Evolutionary conservation across 2,329 filamentous ascomycete genomes (phyloP).

Genomic region (Fusarium xyrophilum): DNA sequence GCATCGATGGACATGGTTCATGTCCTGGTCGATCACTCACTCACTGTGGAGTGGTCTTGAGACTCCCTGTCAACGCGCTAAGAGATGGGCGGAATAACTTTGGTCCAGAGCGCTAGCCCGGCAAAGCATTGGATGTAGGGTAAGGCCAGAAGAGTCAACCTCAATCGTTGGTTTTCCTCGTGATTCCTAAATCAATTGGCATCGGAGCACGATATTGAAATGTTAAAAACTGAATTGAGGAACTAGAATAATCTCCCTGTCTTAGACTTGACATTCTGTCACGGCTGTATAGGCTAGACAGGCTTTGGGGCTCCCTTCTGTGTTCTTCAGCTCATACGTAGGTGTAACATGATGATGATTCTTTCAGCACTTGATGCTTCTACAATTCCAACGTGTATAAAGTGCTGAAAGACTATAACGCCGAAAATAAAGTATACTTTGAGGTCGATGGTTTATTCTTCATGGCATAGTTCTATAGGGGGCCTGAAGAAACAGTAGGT

Average conservation of each 20-base stretch:
- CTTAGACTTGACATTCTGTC: fast-evolving
- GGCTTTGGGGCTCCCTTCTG: fast-evolving
- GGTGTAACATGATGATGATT: too few relatives aligned
- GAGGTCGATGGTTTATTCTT: background rate
- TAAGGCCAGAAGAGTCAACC: background rate
- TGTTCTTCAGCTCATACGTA: fast-evolving
- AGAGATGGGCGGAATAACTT: background rate
- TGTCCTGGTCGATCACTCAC: background rate
- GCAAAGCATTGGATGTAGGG: background rate
- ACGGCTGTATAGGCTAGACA: background rate
- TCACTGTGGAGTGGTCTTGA: background rate
- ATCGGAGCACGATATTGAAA: fast-evolving
- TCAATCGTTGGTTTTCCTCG: background rate
- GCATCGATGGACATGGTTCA: constrained; percentile 1
- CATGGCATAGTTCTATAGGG: background rate
- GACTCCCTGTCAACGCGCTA: background rate
- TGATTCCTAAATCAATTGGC: fast-evolving
- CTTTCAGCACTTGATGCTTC: too few relatives aligned
- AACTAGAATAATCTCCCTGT: fast-evolving
- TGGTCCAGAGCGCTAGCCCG: fast-evolving
- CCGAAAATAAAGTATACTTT: fast-evolving
- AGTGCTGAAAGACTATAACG: background rate
- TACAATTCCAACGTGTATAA: too few relatives aligned
- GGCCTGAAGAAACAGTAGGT: background rate
- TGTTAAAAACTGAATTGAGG: fast-evolving